A percentile compares a stretch with the other conserved stretches of the same genome.
These are phyloP conservation scores for Candida fluviatilis DNA, from an alignment of 805 yeast genomes.

Conservation along the genomic window DNA sequence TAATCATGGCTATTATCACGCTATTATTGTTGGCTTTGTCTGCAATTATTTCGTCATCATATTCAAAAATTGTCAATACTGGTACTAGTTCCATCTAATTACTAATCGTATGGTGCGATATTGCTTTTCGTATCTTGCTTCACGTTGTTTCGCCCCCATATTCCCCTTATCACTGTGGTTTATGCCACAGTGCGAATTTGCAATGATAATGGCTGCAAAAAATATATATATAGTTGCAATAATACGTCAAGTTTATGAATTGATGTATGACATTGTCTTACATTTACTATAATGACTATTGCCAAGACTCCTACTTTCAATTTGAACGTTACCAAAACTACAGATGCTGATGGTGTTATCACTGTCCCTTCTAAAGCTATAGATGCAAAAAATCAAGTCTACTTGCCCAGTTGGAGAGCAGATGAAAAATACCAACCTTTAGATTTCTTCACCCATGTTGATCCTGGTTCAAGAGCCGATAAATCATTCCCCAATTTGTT, in stretches of 20 bases:
- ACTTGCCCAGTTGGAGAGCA: conserved; percentile 29
- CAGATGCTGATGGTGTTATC: conserved; percentile 9
- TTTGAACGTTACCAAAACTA: background rate
- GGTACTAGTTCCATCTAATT: no score
- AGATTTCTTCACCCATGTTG: conserved; percentile 50
- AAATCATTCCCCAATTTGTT: conserved; percentile 48
- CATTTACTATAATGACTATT: no score
- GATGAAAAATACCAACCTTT: conserved; percentile 45
- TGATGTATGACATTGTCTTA: no score
- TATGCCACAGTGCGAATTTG: background rate
- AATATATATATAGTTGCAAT: background rate
- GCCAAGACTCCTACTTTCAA: background rate
- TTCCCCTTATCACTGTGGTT: background rate
- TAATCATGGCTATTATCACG: no score
- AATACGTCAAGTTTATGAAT: no score
- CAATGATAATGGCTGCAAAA: conserved; percentile 1
- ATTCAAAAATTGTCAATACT: no score
- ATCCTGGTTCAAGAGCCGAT: conserved; percentile 59
- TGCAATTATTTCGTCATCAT: no score
- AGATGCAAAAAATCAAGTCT: conserved; percentile 19
- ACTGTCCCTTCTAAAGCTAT: conserved; percentile 9
- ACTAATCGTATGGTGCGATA: no score
- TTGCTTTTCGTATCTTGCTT: no score
- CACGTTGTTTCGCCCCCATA: background rate
- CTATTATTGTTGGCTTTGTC: no score